These are phyloP conservation scores for Aspergillus candidus DNA, from an alignment of 2,329 filamentous ascomycete genomes.

Conservation along the genomic window DNA sequence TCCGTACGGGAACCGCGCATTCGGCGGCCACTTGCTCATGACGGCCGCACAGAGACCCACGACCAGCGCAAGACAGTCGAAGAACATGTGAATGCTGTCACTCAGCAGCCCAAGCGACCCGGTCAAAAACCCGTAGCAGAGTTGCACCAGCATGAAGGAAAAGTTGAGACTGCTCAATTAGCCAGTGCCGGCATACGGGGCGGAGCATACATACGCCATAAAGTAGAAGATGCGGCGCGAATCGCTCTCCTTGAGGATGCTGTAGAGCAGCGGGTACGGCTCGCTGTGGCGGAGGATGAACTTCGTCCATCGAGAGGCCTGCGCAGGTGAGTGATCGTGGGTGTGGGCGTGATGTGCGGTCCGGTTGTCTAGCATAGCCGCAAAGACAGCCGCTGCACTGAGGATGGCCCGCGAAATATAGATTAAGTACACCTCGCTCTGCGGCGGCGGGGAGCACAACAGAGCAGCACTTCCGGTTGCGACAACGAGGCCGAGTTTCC, in stretches of 20 bases:
- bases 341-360: conserved; percentile 22
- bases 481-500: conserved; percentile 28
- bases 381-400: conserved; percentile 26
- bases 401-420: conserved; percentile 25
- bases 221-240: conserved; percentile 96
- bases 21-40: conserved; percentile 94
- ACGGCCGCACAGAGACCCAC: conserved; percentile 89
- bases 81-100: conserved; percentile 99
- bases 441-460: conserved; percentile 24
- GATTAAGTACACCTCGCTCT: conserved; percentile 21
- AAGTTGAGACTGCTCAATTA: conserved; percentile 69
- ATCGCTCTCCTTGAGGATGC: conserved; percentile 83
- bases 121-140: conserved; percentile 87
- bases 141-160: conserved; percentile 87
- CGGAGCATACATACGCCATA: conserved; percentile 60
- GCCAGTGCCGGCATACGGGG: conserved; percentile 3
- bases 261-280: conserved; percentile 70
- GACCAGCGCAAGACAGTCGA: conserved; percentile 87
- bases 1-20: conserved; percentile 82
- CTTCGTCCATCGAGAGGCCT: conserved; percentile 63
- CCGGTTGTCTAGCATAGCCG: conserved; percentile 29
- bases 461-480: conserved; percentile 23
- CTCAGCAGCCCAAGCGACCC: conserved; percentile 92
- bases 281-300: conserved; percentile 65
- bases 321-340: conserved; percentile 33